Percentiles rank a stretch among this genome's conserved stretches.
Evolutionary conservation across 1,139 yeast genomes (phyloP).

Genomic region (Saccharomyces hybrid): DNA sequence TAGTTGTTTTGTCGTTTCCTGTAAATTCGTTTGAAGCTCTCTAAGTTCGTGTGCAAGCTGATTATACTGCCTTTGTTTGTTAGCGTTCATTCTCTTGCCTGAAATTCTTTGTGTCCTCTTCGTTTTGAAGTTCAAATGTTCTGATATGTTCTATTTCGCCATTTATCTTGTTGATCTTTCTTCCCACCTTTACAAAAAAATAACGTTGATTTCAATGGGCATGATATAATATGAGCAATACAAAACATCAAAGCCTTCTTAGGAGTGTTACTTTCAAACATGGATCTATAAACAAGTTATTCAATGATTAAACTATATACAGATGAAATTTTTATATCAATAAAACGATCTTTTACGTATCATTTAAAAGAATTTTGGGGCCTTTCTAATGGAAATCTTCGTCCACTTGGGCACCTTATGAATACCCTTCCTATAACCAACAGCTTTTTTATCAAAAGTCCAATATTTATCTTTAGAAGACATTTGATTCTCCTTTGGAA

Average conservation of each 20-base stretch:
- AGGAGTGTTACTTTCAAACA: neutral
- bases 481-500: conserved; percentile 83
- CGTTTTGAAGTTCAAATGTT: neutral
- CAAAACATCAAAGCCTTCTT: neutral
- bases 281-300: neutral
- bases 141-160: neutral
- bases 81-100: conserved; percentile 16
- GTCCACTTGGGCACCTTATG: conserved; percentile 92
- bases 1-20: conserved; percentile 22
- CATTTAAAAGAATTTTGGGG: conserved; percentile 64
- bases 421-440: conserved; percentile 78
- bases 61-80: conserved; percentile 28
- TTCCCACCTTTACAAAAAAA: neutral
- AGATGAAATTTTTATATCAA: neutral
- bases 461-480: conserved; percentile 76
- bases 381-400: conserved; percentile 67
- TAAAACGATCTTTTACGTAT: neutral
- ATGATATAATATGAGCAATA: neutral
- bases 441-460: conserved; percentile 66
- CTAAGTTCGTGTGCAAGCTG: conserved; percentile 27
- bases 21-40: conserved; percentile 23
- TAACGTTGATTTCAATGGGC: neutral
- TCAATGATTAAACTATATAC: neutral
- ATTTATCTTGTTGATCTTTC: neutral
- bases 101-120: neutral